Conservation (phyloP, 2,329 filamentous ascomycete genomes). For the Colletotrichum somersetense region DNA sequence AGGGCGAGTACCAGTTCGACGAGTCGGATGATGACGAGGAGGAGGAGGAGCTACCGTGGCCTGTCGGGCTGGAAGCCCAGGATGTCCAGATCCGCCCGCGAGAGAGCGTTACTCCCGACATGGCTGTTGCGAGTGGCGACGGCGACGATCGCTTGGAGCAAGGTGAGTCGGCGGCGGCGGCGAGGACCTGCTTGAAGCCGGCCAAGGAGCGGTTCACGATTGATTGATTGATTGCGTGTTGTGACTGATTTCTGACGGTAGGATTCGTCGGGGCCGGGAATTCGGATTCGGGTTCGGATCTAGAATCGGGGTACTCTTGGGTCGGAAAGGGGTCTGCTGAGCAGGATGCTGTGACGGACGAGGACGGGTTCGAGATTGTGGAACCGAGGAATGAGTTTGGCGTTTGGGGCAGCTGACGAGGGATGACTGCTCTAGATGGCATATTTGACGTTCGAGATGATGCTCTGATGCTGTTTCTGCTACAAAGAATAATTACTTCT, state of each 20-base stretch:
- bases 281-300: background rate
- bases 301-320: background rate
- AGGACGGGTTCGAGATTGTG: constrained; percentile 17
- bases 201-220: background rate
- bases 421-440: background rate
- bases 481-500: background rate
- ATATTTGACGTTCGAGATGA: too few species aligned
- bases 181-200: background rate
- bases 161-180: constrained; percentile 12
- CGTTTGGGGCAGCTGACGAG: too few species aligned
- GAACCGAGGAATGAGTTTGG: background rate
- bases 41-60: background rate
- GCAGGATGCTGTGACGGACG: background rate
- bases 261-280: background rate
- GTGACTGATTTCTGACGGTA: constrained; percentile 3
- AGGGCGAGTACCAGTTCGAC: background rate
- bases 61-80: background rate
- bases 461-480: background rate
- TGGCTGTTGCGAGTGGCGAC: background rate
- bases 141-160: background rate
- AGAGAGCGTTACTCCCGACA: background rate
- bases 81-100: background rate
- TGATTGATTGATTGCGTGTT: background rate
- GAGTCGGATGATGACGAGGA: background rate
- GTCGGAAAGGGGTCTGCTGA: background rate